Conservation (phyloP, 345 rosid species). For the Syzygium jambos region DNA sequence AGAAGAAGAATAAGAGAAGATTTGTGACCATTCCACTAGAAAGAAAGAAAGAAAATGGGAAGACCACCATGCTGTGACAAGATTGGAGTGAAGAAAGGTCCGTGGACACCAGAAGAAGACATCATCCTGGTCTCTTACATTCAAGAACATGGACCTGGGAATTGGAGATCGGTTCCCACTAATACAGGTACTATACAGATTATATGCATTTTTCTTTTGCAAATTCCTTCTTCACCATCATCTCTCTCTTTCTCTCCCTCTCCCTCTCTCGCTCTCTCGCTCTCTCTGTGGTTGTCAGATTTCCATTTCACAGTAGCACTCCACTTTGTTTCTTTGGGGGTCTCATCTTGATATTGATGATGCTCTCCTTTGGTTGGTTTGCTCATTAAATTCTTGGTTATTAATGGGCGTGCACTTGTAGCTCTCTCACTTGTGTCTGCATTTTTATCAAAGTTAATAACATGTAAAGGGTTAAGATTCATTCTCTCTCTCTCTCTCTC, state of each 20-base stretch:
- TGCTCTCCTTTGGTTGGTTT: slow-evolving; percentile 13
- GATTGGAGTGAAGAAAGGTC: slow-evolving; percentile 89
- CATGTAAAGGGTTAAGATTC: neutral
- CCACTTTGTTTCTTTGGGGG: neutral
- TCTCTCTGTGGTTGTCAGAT: neutral
- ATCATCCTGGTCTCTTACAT: slow-evolving; percentile 80
- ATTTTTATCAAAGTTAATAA: neutral
- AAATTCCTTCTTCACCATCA: neutral
- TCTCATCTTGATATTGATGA: slow-evolving; percentile 11
- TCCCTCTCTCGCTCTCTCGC: neutral
- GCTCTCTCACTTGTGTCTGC: neutral
- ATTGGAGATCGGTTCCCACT: slow-evolving; percentile 86
- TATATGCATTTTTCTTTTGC: neutral
- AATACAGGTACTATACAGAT: slow-evolving; percentile 44
- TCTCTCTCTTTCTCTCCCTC: neutral
- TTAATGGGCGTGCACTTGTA: neutral
- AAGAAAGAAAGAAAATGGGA: slow-evolving; percentile 35
- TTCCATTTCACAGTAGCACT: neutral
- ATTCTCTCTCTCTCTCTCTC: neutral
- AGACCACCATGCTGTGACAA: slow-evolving; percentile 91
- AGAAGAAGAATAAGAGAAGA: slow-evolving; percentile 2
- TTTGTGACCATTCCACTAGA: neutral
- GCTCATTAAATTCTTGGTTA: slow-evolving; percentile 25
- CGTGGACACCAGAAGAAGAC: slow-evolving; percentile 99
- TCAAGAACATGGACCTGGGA: slow-evolving; percentile 93